phyloP scores from a whole-genome alignment of 2,329 filamentous ascomycete species.

The Pseudogymnoascus destructans region DNA sequence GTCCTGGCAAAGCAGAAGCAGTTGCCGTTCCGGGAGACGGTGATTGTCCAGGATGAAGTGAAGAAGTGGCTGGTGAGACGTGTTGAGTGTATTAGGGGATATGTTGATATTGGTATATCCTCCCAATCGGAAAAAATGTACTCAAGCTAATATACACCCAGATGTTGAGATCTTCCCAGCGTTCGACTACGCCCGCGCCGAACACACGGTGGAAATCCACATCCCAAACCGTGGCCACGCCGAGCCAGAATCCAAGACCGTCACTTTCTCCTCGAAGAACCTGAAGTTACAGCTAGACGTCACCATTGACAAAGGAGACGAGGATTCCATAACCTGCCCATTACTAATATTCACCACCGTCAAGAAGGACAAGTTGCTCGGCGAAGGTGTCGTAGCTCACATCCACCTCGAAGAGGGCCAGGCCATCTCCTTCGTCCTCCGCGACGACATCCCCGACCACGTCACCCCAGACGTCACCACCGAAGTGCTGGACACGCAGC shows the following conservation, averaged over 20 bases:
- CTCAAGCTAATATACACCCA: conserved; percentile 16
- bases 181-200: conserved; percentile 54
- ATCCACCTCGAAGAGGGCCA: conserved; percentile 53
- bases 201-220: conserved; percentile 46
- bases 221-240: conserved; percentile 31
- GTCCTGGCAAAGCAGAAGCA: conserved; percentile 37
- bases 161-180: conserved; percentile 61
- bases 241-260: conserved; percentile 40
- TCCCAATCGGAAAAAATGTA: not conserved
- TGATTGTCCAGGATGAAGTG: conserved; percentile 44
- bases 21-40: conserved; percentile 41
- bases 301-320: conserved; percentile 47
- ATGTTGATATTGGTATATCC: conserved; percentile 41
- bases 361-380: conserved; percentile 37
- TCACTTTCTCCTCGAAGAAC: conserved; percentile 47
- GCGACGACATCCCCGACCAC: conserved; percentile 46
- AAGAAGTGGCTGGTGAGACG: conserved; percentile 60
- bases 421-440: conserved; percentile 54
- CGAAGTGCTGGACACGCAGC: conserved; percentile 44
- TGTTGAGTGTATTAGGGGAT: conserved; percentile 59
- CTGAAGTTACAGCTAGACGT: conserved; percentile 55
- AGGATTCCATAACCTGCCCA: conserved; percentile 35
- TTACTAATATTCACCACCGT: conserved; percentile 42
- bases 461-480: conserved; percentile 45
- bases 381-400: conserved; percentile 49